A percentile compares a stretch with the other conserved stretches of the same genome.
Evolutionary conservation across 2,329 filamentous ascomycete genomes (phyloP).

Genomic region (Cercospora nicotianae): DNA sequence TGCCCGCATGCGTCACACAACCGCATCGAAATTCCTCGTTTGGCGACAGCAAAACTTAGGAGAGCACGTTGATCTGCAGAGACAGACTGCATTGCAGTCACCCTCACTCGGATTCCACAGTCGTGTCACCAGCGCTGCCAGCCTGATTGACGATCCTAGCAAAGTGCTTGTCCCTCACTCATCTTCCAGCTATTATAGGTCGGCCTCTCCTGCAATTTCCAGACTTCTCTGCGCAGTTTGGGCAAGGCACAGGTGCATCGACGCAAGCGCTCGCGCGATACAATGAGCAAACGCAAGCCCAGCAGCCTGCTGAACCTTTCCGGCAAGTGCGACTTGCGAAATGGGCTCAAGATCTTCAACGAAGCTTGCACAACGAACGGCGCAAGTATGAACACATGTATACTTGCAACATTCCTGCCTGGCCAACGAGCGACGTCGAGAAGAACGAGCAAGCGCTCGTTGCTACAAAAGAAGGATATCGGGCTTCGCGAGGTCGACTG

Average conservation of each 20-base stretch:
- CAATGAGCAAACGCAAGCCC: conserved; percentile 49
- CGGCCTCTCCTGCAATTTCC: conserved; percentile 37
- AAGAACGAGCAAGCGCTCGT: conserved; percentile 28
- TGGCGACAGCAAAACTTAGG: conserved; percentile 57
- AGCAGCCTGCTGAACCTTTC: conserved; percentile 56
- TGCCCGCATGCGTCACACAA: conserved; percentile 76
- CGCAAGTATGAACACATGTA: conserved; percentile 65
- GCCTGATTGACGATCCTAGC: conserved; percentile 33
- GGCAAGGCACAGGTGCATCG: conserved; percentile 18
- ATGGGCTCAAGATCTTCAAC: conserved; percentile 80
- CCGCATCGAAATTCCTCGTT: conserved; percentile 76
- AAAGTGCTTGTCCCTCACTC: conserved; percentile 37
- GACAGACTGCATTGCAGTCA: conserved; percentile 28
- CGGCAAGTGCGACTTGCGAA: conserved; percentile 72
- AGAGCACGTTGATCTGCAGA: conserved; percentile 31
- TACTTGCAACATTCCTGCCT: conserved; percentile 57
- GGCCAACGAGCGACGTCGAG: conserved; percentile 57
- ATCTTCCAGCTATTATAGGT: conserved; percentile 37
- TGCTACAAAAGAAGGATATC: conserved; percentile 33
- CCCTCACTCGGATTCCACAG: conserved; percentile 28
- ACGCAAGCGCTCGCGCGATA: conserved; percentile 58
- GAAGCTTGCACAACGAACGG: conserved; percentile 72
- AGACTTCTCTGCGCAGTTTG: conserved; percentile 23
- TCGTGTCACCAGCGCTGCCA: conserved; percentile 30
- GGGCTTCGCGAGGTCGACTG: conserved; percentile 33